Percentiles rank a stretch among this genome's conserved stretches.
Conservation (phyloP, 768 basidiomycete species). For the Kockovaella imperatae region DNA sequence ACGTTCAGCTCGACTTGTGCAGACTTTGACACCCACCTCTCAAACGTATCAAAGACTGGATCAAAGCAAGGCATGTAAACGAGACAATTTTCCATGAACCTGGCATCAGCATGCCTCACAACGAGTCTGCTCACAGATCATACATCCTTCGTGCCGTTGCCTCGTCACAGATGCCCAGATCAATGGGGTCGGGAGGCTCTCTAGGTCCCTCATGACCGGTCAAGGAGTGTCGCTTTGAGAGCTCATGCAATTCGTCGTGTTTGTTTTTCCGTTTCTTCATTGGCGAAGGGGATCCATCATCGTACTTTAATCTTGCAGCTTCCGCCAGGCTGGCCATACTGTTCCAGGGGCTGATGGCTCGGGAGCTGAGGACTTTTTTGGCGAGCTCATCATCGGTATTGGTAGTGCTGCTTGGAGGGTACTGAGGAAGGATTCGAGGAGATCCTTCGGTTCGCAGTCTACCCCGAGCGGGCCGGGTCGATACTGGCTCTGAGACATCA, state of each 20-base stretch:
- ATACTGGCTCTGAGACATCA: background rate
- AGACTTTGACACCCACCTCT: conserved; percentile 11
- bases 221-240: conserved; percentile 4
- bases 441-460: background rate
- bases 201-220: conserved; percentile 8
- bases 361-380: conserved; percentile 11
- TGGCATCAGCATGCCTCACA: conserved; percentile 8
- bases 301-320: conserved; percentile 31
- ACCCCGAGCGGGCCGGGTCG: no score
- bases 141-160: conserved; percentile 25
- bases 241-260: background rate
- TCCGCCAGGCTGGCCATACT: conserved; percentile 37
- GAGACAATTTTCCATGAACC: conserved; percentile 27
- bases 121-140: conserved; percentile 21
- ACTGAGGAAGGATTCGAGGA: conserved; percentile 1
- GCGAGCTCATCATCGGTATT: conserved; percentile 25
- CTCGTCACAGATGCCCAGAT: conserved; percentile 21
- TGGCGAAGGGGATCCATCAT: conserved; percentile 10
- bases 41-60: conserved; percentile 32
- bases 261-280: conserved; percentile 4
- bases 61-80: conserved; percentile 35
- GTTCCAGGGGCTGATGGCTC: conserved; percentile 22
- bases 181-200: conserved; percentile 21
- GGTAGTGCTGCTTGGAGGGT: background rate
- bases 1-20: background rate